Evolutionary conservation across 2,329 filamentous ascomycete genomes (phyloP), one percentile per base, ranked within the genome.

Genomic region (Fusarium poae): DNA sequence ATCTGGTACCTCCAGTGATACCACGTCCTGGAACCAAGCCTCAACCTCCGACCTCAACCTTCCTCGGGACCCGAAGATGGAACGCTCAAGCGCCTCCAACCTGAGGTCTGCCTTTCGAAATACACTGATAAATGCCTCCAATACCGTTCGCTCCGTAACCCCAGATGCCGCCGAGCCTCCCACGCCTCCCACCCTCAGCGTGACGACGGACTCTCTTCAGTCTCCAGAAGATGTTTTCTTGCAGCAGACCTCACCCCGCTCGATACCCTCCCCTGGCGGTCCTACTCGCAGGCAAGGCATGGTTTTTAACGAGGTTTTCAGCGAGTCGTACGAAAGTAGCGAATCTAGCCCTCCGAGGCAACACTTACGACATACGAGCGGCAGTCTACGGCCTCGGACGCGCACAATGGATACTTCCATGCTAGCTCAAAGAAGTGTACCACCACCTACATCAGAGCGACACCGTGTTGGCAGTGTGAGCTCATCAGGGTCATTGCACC

Each of bases 401-500:
- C 83, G 86, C 64, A 89, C 87, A 16, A 82, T 89, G 80, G 87
- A 89, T 70, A 82, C 83, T 43, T 80, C 84, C 35, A 81, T 85
- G 75, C 82, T 86, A 40, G 83, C 82, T 56, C 82, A 85, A 46
- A 76, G 77, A 52, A 77, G 76, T 20, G 75, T 80, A 15, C 74
- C 79, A 35, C 74, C 79, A 30, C 75, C 79, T n/a, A 70, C 77
- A 6, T 61, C 76, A 35, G 86, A 88, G 70, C 86, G 91, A 52
- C 87, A 89, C 72, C 85, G 91, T 52, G 87, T 93, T 43, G 89
- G 91, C 50, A 93, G 91, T 29, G 87, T 93, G 71, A 89, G 91
- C 71, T 90, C 89, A 35, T 84, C 88, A 10, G 75, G 83, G 6
- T 86, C 88, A 6, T 82, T 86, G 48, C 82, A 83, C 50, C 82